phyloP scores from a whole-genome alignment of 139 green algal species.

The Pseudopediastrum boryanum region DNA sequence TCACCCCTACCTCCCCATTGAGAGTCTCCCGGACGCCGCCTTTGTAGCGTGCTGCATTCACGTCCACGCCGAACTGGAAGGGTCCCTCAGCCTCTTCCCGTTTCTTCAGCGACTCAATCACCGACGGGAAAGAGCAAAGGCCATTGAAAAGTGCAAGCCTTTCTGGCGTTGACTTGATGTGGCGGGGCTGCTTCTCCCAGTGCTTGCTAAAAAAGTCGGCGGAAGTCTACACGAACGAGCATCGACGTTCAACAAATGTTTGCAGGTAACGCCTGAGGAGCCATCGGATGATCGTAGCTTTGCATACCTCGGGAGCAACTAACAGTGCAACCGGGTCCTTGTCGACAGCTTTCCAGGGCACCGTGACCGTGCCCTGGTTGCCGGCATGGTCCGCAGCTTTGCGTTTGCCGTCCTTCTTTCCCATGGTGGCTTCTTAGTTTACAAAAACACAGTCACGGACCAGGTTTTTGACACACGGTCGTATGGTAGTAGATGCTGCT shows the following conservation, averaged over 20 bases:
- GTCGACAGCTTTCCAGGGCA: slow-evolving; percentile 30
- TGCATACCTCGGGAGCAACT: slow-evolving; percentile 34
- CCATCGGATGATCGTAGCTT: neutral
- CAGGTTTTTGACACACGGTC: too few species aligned
- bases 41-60: slow-evolving; percentile 63
- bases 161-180: slow-evolving; percentile 44
- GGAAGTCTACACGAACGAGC: neutral
- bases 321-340: slow-evolving; percentile 45
- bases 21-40: slow-evolving; percentile 57
- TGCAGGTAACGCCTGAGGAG: neutral
- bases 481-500: too few species aligned
- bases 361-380: neutral
- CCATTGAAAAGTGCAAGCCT: slow-evolving; percentile 28
- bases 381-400: neutral
- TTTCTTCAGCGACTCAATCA: slow-evolving; percentile 5
- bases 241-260: neutral
- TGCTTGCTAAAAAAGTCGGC: slow-evolving; percentile 31
- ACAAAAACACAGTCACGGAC: too few species aligned
- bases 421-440: too few species aligned
- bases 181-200: slow-evolving; percentile 47
- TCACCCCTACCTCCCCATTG: slow-evolving; percentile 50
- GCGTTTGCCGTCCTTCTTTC: slow-evolving; percentile 38
- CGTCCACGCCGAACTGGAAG: slow-evolving; percentile 62
- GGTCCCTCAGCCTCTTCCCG: slow-evolving; percentile 22
- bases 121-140: neutral